These are phyloP conservation scores for Tylopilus balloui DNA, from an alignment of 768 basidiomycete species.

Conservation along the genomic window DNA sequence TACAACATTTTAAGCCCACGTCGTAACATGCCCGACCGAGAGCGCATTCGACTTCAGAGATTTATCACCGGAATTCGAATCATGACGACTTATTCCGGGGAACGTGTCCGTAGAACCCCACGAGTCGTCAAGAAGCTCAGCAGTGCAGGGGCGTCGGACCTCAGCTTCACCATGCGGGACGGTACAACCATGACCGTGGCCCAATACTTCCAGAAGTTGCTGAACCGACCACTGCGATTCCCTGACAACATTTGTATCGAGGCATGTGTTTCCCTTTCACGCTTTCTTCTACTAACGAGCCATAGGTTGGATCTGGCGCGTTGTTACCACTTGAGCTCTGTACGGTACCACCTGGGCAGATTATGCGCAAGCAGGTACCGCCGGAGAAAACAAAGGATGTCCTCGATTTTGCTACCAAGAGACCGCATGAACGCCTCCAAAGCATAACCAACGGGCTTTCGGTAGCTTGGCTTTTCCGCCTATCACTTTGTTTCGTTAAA, in stretches of 20 bases:
- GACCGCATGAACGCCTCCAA: conserved; percentile 50
- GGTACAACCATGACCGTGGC: conserved; percentile 56
- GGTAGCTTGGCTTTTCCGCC: conserved; percentile 29
- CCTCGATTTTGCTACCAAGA: conserved; percentile 63
- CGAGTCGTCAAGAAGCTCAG: conserved; percentile 63
- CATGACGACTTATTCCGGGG: conserved; percentile 37
- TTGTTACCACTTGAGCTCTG: conserved; percentile 67
- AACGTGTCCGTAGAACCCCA: conserved; percentile 38
- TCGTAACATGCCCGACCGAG: conserved; percentile 44
- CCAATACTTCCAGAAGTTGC: conserved; percentile 52
- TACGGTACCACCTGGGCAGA: conserved; percentile 57
- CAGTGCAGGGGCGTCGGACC: conserved; percentile 45
- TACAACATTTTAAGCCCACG: conserved; percentile 38
- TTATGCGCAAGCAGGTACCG: conserved; percentile 69
- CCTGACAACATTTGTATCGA: conserved; percentile 68
- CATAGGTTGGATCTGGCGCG: conserved; percentile 57
- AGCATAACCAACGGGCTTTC: conserved; percentile 52
- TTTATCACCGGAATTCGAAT: conserved; percentile 54
- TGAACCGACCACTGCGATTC: conserved; percentile 50
- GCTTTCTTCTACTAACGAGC: conserved; percentile 20
- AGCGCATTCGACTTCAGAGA: conserved; percentile 48
- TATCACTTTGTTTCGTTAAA: background rate
- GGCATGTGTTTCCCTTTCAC: conserved; percentile 35
- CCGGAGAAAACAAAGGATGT: conserved; percentile 60
- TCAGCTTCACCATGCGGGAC: conserved; percentile 54